phyloP scores from a whole-genome alignment of 495 filamentous ascomycete species.

The Aspergillus conjunctus region DNA sequence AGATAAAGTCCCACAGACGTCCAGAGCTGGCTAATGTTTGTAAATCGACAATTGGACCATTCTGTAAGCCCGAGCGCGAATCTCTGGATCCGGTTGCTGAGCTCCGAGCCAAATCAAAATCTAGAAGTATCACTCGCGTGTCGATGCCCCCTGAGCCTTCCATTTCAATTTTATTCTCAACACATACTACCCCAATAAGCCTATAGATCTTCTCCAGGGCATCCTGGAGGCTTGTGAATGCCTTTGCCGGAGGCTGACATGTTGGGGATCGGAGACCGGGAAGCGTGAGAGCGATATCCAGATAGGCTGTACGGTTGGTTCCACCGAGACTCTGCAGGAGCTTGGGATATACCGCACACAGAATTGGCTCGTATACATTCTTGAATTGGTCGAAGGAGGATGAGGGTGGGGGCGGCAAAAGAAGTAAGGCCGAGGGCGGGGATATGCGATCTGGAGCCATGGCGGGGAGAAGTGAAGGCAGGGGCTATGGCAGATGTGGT shows the following conservation, averaged over 20 bases:
- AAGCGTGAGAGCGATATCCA: constrained; percentile 51
- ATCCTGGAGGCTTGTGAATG: constrained; percentile 65
- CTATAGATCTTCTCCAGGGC: constrained; percentile 78
- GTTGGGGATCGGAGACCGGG: constrained; percentile 42
- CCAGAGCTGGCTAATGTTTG: constrained; percentile 63
- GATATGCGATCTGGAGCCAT: constrained; percentile 33
- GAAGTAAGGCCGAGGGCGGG: constrained; percentile 41
- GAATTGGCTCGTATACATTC: constrained; percentile 42
- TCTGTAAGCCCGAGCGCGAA: constrained; percentile 43
- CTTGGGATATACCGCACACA: constrained; percentile 38
- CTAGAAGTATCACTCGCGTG: constrained; percentile 71
- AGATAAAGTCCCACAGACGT: constrained; percentile 71
- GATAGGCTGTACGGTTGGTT: constrained; percentile 32
- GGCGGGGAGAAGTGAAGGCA: constrained; percentile 15
- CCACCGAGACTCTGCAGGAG: constrained; percentile 33
- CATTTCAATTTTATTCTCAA: constrained; percentile 61
- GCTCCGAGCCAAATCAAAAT: constrained; percentile 53
- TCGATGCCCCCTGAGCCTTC: constrained; percentile 74
- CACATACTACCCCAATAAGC: constrained; percentile 67
- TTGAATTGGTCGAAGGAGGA: constrained; percentile 42
- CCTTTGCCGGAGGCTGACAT: constrained; percentile 51
- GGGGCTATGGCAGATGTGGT: neutral
- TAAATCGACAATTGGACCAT: constrained; percentile 65
- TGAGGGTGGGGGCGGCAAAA: constrained; percentile 52
- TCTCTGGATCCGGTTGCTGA: constrained; percentile 16